Percentiles rank a stretch among this genome's conserved stretches.
Evolutionary conservation across 306 rosid species (phyloP).

Genomic region (Boehmeria nivea): DNA sequence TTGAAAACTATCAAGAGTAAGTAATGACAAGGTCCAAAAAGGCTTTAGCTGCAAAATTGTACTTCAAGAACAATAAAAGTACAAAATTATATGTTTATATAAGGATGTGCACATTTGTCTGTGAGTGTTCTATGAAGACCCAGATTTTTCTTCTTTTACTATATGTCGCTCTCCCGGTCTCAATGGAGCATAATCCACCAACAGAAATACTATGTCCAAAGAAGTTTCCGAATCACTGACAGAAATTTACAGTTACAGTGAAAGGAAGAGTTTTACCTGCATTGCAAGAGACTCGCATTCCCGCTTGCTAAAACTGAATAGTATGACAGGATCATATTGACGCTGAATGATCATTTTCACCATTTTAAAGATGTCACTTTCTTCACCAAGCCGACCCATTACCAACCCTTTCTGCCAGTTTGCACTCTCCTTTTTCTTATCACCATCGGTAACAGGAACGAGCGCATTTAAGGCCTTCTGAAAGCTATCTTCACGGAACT

Average conservation of each 20-base stretch:
- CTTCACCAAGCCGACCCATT: constrained; percentile 60
- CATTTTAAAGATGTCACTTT: constrained; percentile 92
- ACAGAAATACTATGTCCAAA: no score
- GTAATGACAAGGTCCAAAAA: neutral
- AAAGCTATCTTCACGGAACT: constrained; percentile 82
- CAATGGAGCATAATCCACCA: no score
- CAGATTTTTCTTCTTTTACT: neutral
- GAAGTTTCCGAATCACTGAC: no score
- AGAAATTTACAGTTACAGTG: no score
- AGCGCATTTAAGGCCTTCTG: constrained; percentile 76
- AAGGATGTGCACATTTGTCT: neutral
- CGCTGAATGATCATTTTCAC: constrained; percentile 97
- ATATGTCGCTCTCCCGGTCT: no score
- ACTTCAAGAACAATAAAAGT: neutral
- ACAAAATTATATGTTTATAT: neutral
- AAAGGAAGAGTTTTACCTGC: constrained; percentile 59
- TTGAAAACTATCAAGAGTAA: neutral
- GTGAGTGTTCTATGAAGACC: no score
- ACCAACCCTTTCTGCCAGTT: constrained; percentile 74
- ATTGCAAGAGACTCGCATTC: constrained; percentile 92
- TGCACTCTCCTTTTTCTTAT: constrained; percentile 52
- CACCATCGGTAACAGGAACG: constrained; percentile 49
- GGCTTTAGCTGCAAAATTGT: neutral
- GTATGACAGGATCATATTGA: constrained; percentile 89
- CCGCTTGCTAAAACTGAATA: constrained; percentile 94